These are phyloP conservation scores for Cryptosporidium tyzzeri DNA, from an alignment of 169 alveolate genomes.

Conservation along the genomic window DNA sequence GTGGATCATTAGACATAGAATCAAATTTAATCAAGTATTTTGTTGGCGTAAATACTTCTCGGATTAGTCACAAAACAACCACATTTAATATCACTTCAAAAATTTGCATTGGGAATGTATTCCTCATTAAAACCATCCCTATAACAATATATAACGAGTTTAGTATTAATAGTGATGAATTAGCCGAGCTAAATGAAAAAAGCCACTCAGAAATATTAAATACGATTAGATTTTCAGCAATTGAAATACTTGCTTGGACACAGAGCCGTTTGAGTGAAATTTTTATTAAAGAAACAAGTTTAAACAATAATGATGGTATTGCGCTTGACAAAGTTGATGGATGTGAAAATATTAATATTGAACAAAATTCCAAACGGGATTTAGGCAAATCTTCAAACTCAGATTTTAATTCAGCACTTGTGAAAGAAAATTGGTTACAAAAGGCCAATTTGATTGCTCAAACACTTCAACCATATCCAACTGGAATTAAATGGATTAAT, in stretches of 20 bases:
- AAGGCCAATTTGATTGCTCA: conserved; percentile 57
- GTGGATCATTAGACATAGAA: conserved; percentile 12
- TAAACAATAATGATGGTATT: background rate
- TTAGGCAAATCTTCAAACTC: background rate
- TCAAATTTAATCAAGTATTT: conserved; percentile 1
- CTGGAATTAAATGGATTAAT: conserved; percentile 67
- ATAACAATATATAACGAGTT: conserved; percentile 5
- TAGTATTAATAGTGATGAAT: background rate
- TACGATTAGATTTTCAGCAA: conserved; percentile 18
- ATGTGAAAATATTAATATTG: background rate
- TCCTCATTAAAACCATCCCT: conserved; percentile 11
- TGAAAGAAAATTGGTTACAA: conserved; percentile 61
- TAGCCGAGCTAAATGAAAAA: background rate
- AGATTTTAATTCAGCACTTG: background rate
- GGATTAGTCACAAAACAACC: background rate
- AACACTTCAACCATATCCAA: conserved; percentile 50
- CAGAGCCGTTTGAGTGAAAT: conserved; percentile 47
- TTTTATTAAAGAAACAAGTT: background rate
- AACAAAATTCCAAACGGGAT: background rate
- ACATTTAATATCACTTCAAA: conserved; percentile 38
- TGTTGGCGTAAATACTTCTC: conserved; percentile 24
- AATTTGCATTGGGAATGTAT: background rate
- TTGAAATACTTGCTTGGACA: conserved; percentile 37
- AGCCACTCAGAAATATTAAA: background rate
- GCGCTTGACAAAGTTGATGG: background rate